Evolutionary conservation across 495 filamentous ascomycete species (phyloP).

Genomic region (Saxispiralis lemnorum): DNA sequence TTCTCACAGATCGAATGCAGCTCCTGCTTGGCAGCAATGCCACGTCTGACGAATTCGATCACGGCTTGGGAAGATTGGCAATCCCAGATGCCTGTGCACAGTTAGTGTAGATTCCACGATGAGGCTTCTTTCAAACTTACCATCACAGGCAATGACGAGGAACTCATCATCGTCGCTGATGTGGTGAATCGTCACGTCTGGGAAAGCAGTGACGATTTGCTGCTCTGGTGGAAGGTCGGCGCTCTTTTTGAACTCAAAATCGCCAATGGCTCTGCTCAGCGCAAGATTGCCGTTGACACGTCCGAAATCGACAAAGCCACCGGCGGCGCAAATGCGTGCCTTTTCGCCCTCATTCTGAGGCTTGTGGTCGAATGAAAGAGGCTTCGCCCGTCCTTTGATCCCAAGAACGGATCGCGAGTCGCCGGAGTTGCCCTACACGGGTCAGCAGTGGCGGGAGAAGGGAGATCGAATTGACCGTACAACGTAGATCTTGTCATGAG

Average conservation of each 20-base stretch:
- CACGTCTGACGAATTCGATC: slow-evolving; percentile 86
- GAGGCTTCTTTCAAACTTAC: slow-evolving; percentile 31
- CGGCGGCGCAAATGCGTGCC: slow-evolving; percentile 83
- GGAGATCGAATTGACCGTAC: slow-evolving; percentile 36
- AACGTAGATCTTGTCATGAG: slow-evolving; percentile 81
- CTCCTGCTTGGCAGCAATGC: slow-evolving; percentile 87
- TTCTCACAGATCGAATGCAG: slow-evolving; percentile 91
- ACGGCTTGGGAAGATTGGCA: slow-evolving; percentile 96
- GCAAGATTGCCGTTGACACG: slow-evolving; percentile 96
- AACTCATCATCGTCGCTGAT: slow-evolving; percentile 90
- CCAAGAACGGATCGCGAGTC: slow-evolving; percentile 88
- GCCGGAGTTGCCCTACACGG: slow-evolving; percentile 70
- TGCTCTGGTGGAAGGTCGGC: slow-evolving; percentile 87
- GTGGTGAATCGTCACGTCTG: slow-evolving; percentile 80
- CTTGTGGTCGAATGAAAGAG: slow-evolving; percentile 94
- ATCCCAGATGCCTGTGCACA: slow-evolving; percentile 78
- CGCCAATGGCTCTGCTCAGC: slow-evolving; percentile 91
- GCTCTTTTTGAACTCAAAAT: slow-evolving; percentile 99
- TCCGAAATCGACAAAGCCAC: slow-evolving; percentile 95
- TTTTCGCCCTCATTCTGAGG: slow-evolving; percentile 99
- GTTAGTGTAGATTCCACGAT: slow-evolving; percentile 4
- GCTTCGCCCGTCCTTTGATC: slow-evolving; percentile 90
- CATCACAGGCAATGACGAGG: slow-evolving; percentile 89
- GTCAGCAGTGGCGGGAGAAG: slow-evolving; percentile 1
- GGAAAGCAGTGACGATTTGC: slow-evolving; percentile 93